Percentiles rank a stretch among this genome's conserved stretches.
phyloP scores from a whole-genome alignment of 1,284 basidiomycete species.

The Phaffia rhodozyma region DNA sequence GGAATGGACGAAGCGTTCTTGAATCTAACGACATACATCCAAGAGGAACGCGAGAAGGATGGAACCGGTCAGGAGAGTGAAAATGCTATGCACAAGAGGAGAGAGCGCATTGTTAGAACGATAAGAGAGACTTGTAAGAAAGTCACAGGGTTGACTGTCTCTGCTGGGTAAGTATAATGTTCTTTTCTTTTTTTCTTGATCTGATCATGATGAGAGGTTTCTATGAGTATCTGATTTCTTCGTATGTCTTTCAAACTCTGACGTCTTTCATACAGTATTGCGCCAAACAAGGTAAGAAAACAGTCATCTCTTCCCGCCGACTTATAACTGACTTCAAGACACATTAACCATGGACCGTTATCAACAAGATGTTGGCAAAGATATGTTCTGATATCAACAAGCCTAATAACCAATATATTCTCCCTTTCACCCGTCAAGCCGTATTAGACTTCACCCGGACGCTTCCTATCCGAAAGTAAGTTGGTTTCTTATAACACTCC shows the following conservation, averaged over 20 bases:
- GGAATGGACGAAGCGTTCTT: constrained; percentile 82
- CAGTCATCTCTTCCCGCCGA: neutral
- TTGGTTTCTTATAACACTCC: neutral
- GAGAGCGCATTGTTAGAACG: constrained; percentile 54
- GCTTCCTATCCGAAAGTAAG: constrained; percentile 56
- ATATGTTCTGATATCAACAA: constrained; percentile 96
- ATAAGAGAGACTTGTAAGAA: constrained; percentile 59
- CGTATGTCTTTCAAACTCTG: neutral
- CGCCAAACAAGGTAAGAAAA: constrained; percentile 59
- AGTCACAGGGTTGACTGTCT: constrained; percentile 77
- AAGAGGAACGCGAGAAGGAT: neutral
- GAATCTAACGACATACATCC: constrained; percentile 45
- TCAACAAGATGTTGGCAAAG: constrained; percentile 56
- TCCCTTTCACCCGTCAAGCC: constrained; percentile 51
- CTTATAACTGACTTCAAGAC: too few species aligned
- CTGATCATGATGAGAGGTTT: too few species aligned
- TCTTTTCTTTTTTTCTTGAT: neutral
- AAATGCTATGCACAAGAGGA: neutral
- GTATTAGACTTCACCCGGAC: constrained; percentile 62
- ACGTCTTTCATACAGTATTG: constrained; percentile 44
- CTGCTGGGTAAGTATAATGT: constrained; percentile 47
- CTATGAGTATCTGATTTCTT: too few species aligned
- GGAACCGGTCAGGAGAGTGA: neutral
- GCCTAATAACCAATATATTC: constrained; percentile 77
- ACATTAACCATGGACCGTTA: neutral